Base-by-base conservation (phyloP, 2,329 filamentous ascomycete species). In the Arthrobotrys sinensis region DNA sequence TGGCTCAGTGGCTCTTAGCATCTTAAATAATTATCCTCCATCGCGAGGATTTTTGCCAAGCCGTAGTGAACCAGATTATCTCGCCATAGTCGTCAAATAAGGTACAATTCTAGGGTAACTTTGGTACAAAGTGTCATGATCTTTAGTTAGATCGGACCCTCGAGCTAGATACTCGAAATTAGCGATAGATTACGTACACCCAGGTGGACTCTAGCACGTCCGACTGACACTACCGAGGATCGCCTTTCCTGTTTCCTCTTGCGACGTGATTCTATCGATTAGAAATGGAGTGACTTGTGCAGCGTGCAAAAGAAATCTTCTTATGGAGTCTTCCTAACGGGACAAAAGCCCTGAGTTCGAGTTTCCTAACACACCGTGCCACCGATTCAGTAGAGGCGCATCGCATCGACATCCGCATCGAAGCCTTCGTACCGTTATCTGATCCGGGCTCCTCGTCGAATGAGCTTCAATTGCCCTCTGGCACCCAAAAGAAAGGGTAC, bases 401-500 rank as follows among this genome's bases (percentile, higher is more conserved):
- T 50, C 69, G 60, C 69, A 57, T 73, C 60, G 69, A 66, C 69
- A 60, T 65, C 11, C 69, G 38, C 21, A 46, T 55, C 32, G 24
- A 64, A 16, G 32, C 40, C 14, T 10, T 24, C 12, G 19, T 48
- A 36, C 48, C 48, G 38, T 60, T 73, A 65, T 73, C 69, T 52
- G 50, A 66, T 66, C 60, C 50, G 50, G 60, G 16, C 43, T 38
- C n/a, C 38, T 57, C 34, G 69, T 32, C 48, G 48, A 50, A 63
- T 50, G 40, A 43, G 48, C 16, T 36, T 53, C 12, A 38, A 52
- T n/a, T 6, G 43, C 48, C 43, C 32, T n/a, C 36, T 32, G 7
- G 52, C 14, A 38, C 16, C 24, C 28, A 21, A 16, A n/a, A 46
- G 19, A 34, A 46, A 21, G 36, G 24, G n/a, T n/a, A n/a, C n/a